Percentiles rank a stretch among this genome's conserved stretches.
phyloP scores from a whole-genome alignment of 1,139 yeast species.

The Hansenula sp. region DNA sequence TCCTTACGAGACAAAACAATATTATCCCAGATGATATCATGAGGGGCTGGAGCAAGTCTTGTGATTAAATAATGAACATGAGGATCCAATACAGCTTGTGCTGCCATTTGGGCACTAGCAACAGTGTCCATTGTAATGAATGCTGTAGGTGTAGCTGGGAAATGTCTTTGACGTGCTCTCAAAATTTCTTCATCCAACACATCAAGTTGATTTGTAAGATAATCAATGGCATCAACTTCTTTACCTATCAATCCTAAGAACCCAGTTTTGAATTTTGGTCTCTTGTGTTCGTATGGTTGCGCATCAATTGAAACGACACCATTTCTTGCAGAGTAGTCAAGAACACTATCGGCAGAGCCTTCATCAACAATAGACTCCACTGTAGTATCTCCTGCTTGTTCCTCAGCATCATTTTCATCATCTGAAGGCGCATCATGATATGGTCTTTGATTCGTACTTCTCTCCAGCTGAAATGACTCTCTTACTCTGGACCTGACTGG shows the following conservation, averaged over 20 bases:
- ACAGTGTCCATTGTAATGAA: constrained; percentile 80
- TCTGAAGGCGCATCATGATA: constrained; percentile 14
- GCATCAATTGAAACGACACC: constrained; percentile 18
- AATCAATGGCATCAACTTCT: constrained; percentile 60
- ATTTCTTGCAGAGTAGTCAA: constrained; percentile 23
- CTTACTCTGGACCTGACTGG: constrained; percentile 20
- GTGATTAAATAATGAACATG: constrained; percentile 69
- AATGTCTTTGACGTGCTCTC: constrained; percentile 54
- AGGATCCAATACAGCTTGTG: constrained; percentile 84
- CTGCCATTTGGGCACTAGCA: constrained; percentile 85
- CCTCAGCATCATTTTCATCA: constrained; percentile 17
- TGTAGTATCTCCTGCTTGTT: constrained; percentile 15
- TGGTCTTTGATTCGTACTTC: constrained; percentile 21
- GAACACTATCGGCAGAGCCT: constrained; percentile 16
- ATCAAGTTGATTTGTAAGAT: constrained; percentile 53
- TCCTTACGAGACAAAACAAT: constrained; percentile 57
- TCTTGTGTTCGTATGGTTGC: constrained; percentile 29
- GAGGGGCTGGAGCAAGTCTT: constrained; percentile 81
- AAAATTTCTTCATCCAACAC: constrained; percentile 58
- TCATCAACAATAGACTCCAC: constrained; percentile 7
- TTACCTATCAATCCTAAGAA: constrained; percentile 50
- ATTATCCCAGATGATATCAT: constrained; percentile 74
- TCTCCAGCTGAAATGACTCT: constrained; percentile 22
- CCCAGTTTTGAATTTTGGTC: constrained; percentile 54
- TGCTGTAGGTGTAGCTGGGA: constrained; percentile 70